Base-by-base conservation (phyloP, 306 rosid species). In the Pyrus pyrifolia region DNA sequence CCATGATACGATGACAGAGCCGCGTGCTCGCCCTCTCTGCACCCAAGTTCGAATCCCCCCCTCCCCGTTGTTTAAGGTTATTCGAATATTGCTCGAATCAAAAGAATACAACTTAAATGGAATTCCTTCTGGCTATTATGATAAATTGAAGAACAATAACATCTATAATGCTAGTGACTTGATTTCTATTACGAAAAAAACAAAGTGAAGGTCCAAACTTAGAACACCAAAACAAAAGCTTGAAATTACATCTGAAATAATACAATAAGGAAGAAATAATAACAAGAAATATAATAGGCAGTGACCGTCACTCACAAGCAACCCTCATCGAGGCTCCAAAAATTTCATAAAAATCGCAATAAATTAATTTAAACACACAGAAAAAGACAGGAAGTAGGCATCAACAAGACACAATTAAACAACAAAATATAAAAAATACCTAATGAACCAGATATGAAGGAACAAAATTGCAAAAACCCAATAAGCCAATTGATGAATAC, bases 381-480 rank as follows among this genome's bases (percentile, higher is more conserved):
- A 53, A 18, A 35, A 30, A 13, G 11, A 49, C 72, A 62, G n/a
- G 9, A 44, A 9, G 42, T 38, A 22, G 7, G 59, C 42, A 11
- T 3, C 71, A 44, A 80, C n/a, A 78, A 40, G 21, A 25, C 9
- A 66, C 21, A 76, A 33, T 18, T 3, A 49, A 65, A 4, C 55
- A 65, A 59, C 23, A 57, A 10, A 60, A 9, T 53, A 57, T 4
- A 65, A 73, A 22, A 35, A 35, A 35, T 1, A 35, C 42, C 42
- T 38, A 30, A 63, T 42, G 1, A 78, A 63, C 11, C 22, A 76
- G 66, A 67, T 68, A 38, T 2, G 18, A 51, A 64, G 22, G 35
- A 55, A 67, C 9, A 42, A 29, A 80, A 78, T 31, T 71, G 79
- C 35, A 74, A 44, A 83, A 71, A 59, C 53, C 57, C 65, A 58